Evolutionary conservation across 75 land plant genomes (phyloP).

Genomic region (Cupressus sempervirens): DNA sequence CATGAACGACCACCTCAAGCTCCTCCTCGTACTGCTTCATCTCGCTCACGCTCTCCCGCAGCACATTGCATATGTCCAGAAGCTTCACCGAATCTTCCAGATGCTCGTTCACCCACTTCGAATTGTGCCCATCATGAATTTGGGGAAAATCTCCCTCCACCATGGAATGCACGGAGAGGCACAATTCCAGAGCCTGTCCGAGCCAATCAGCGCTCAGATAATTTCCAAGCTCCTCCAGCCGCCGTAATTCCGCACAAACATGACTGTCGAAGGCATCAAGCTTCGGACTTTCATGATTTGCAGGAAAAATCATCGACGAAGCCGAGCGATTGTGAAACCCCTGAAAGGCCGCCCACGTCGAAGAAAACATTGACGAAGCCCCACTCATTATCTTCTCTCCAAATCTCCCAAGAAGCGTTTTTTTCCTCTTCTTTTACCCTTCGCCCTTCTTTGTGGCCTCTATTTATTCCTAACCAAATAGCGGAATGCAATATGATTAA

Average conservation of each 20-base stretch:
- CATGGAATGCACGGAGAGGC: conserved; percentile 14
- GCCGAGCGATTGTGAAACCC: neutral
- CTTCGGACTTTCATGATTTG: conserved; percentile 7
- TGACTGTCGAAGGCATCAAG: conserved; percentile 23
- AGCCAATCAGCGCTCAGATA: conserved; percentile 23
- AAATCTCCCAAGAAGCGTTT: neutral
- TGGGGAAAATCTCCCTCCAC: conserved; percentile 22
- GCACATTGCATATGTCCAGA: conserved; percentile 25
- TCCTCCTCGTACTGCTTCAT: conserved; percentile 11
- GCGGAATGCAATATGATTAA: neutral
- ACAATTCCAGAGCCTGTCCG: conserved; percentile 14
- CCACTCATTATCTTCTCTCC: neutral
- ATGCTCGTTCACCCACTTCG: conserved; percentile 31
- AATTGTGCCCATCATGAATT: neutral
- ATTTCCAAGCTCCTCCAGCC: conserved; percentile 9
- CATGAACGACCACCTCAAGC: conserved; percentile 12
- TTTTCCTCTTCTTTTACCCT: neutral
- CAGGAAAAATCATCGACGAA: conserved; percentile 1
- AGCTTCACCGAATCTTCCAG: conserved; percentile 30
- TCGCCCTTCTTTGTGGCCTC: neutral
- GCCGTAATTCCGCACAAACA: conserved; percentile 8
- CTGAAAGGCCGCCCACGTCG: conserved; percentile 4
- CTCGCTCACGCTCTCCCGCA: conserved; percentile 17
- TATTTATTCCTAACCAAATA: neutral
- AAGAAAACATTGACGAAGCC: conserved; percentile 14